Evolutionary conservation across 2,329 filamentous ascomycete genomes (phyloP), one percentile per base, ranked within the genome.

Genomic region (Dothistroma pini): DNA sequence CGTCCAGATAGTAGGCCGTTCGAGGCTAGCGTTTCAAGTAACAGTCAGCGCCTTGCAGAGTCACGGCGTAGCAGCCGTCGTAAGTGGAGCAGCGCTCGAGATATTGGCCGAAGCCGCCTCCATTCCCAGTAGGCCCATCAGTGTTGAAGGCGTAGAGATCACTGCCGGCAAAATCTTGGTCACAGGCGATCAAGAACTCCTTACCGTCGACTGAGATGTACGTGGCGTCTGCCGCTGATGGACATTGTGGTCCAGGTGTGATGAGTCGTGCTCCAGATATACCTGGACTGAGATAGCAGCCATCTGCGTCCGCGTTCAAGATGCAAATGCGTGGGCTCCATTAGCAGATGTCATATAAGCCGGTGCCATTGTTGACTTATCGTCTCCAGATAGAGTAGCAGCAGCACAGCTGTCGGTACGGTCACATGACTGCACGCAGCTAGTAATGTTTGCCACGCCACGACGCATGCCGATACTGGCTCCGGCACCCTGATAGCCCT

Each of bases 171-270:
- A 71, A 66, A 38, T 74, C 72, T 12, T 68, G 63, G 19, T 68
- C 67, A 57, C 72, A 73, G 22, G 69, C 66, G 34, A 73, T 65
- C 22, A 60, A 34, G 59, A 69, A 72, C 32, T 57, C 48, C 16
- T 62, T 56, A 34, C 67, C 64, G 51, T 59, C 64, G 14, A 49
- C 11, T 10, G 63, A 58, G 16, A 34, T 68, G 57, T 70, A 68
- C 2, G 59, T 67, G 7, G 59, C 67, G 4, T 58, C 64, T 22
- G 71, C 58, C 3, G 60, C 57, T 7, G 51, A 25, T 0, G 70
- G 70, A 51, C 69, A 72, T 10, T 57, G n/a, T 1, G 56, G 29
- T 19, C 49, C 50, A 10, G 50, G 44, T 5, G 54, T 51, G 5
- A 58, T 32, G 4, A 58, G 32, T 52, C 49, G 49, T 16, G 61